Evolutionary conservation across 2,329 filamentous ascomycete genomes (phyloP).

Genomic region (Fusarium praegraminearum): DNA sequence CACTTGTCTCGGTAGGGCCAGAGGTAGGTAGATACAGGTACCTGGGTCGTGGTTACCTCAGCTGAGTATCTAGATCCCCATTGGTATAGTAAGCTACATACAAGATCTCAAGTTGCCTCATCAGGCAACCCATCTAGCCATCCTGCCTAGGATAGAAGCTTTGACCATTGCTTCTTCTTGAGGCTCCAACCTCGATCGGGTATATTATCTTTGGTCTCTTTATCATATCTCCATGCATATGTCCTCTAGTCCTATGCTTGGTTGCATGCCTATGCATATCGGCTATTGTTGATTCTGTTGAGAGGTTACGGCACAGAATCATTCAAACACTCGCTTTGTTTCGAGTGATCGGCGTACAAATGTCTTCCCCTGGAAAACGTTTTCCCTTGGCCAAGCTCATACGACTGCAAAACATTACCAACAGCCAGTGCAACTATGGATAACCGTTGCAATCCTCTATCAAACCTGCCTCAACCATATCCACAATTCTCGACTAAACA

Average conservation of each 20-base stretch:
- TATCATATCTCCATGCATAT: neutral
- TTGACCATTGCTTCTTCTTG: conserved; percentile 31
- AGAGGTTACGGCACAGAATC: neutral
- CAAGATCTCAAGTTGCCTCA: conserved; percentile 40
- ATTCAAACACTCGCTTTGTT: neutral
- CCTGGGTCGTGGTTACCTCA: conserved; percentile 6
- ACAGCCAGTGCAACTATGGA: conserved; percentile 15
- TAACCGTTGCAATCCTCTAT: conserved; percentile 19
- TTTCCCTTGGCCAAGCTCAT: conserved; percentile 11
- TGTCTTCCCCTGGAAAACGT: neutral
- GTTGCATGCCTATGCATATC: neutral
- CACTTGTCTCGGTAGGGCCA: neutral
- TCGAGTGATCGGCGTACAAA: conserved; percentile 1
- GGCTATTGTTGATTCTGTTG: neutral
- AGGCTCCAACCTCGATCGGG: conserved; percentile 15
- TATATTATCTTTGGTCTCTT: neutral
- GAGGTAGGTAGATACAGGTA: conserved; percentile 1
- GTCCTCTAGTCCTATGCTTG: neutral
- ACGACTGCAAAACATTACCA: conserved; percentile 18
- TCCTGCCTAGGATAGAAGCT: conserved; percentile 15
- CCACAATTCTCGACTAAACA: conserved; percentile 13
- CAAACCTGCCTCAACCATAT: conserved; percentile 16
- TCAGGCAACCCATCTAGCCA: conserved; percentile 20
- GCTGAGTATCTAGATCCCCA: conserved; percentile 34
- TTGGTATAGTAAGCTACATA: conserved; percentile 33